Conservation (phyloP, 805 yeast species). For the Scheffersomyces ergatensis region DNA sequence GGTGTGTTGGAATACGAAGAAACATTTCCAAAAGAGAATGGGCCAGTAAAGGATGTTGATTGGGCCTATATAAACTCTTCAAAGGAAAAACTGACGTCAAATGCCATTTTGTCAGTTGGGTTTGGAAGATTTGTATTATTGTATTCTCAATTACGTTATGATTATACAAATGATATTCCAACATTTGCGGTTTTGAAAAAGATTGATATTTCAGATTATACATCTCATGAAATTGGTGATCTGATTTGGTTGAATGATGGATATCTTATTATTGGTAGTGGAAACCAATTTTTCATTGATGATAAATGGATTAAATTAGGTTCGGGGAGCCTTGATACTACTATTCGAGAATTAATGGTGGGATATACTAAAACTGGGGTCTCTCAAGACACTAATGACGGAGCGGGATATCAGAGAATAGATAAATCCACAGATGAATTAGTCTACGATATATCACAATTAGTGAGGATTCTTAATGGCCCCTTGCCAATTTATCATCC, state of each 20-base stretch:
- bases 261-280: constrained; percentile 77
- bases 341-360: constrained; percentile 39
- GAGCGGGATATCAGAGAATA: constrained; percentile 22
- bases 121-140: constrained; percentile 60
- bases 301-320: constrained; percentile 54
- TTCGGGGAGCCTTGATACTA: constrained; percentile 46
- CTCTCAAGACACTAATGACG: constrained; percentile 13
- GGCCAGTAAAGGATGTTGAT: constrained; percentile 67
- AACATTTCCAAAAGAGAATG: constrained; percentile 25
- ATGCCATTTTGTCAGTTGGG: constrained; percentile 78
- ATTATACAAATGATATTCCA: constrained; percentile 79
- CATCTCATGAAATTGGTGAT: constrained; percentile 84
- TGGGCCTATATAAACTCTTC: constrained; percentile 66
- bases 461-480: constrained; percentile 80
- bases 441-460: constrained; percentile 53
- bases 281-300: constrained; percentile 83
- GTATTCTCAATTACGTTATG: constrained; percentile 82
- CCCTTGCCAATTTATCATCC: constrained; percentile 91
- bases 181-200: constrained; percentile 74
- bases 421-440: constrained; percentile 10
- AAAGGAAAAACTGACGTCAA: constrained; percentile 11
- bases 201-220: constrained; percentile 66
- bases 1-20: constrained; percentile 66
- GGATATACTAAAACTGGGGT: constrained; percentile 19
- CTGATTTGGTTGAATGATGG: constrained; percentile 84